Base-by-base conservation (phyloP, 2,329 filamentous ascomycete species). In the Ophiostoma fasciatum region DNA sequence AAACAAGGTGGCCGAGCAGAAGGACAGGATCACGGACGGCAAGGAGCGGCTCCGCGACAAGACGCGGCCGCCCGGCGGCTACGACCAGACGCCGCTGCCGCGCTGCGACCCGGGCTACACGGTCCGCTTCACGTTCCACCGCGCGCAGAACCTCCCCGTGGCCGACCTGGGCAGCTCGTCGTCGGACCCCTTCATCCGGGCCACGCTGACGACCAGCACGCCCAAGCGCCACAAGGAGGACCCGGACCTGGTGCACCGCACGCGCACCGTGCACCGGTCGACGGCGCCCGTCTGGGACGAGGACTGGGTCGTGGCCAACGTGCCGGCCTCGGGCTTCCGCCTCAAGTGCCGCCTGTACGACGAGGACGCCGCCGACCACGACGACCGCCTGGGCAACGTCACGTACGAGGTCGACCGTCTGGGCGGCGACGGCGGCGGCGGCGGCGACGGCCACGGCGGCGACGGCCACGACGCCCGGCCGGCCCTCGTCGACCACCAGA, bases 341-440 rank as follows among this genome's bases (percentile, higher is more conserved):
- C 66, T 96, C 46, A 94, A 94, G 53, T 84, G 82, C 42, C 71
- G 82, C 36, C 59, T 96, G 14, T 92, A 87, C 57, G 88, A 96
- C 50, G 88, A 96, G 54, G 88, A 96, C 56, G 74, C 77, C 23
- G 73, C 78, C 2, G 82, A 94, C 52, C 74, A 80, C 45, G 81
- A 96, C 51, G 88, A 96, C 57, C 70, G 83, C 19, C 66, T 96
- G 15, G 88, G 88, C 10, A 92, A 90, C 50, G 82, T 83, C 4
- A 84, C 84, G 31, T 62, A 94, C 36, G 58, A 69, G 14, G 72
- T 81, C 0, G 58, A 65, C 10, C 51, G 58, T 2, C 52, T 94
- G 7, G 62, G 62, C 32, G 72, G 79, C 28, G 54, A 66, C 27
- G 92, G 82, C 82, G 48, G 60, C 8, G 82, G 81, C 6, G 6